Evolutionary conservation across 2,329 filamentous ascomycete species (phyloP).

Genomic region (Cladosporium colombiae): DNA sequence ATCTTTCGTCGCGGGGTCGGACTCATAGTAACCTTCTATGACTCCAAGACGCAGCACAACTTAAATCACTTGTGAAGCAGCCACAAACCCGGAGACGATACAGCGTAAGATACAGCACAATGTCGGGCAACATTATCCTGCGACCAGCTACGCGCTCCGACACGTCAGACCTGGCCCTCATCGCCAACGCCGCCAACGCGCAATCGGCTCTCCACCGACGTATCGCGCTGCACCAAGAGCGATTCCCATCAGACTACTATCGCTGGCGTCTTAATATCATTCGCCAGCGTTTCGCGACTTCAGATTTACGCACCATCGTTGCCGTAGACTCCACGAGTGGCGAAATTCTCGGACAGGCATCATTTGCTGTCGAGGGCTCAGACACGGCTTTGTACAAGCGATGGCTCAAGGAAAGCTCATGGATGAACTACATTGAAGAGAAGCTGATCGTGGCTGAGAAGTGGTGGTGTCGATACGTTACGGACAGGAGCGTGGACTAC

Average conservation of each 20-base stretch:
- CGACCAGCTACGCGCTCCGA: neutral
- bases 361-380: conserved; percentile 1
- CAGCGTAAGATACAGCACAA: neutral
- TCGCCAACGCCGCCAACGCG: conserved; percentile 2
- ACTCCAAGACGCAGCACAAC: neutral
- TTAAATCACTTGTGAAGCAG: neutral
- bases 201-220: neutral
- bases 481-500: conserved; percentile 5
- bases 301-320: conserved; percentile 2
- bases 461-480: neutral
- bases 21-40: neutral
- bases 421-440: neutral
- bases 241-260: neutral
- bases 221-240: neutral
- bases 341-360: neutral
- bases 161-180: neutral
- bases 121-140: neutral
- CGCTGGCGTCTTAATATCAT: conserved; percentile 11
- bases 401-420: neutral
- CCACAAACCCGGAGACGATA: neutral
- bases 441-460: neutral
- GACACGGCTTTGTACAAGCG: neutral
- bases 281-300: conserved; percentile 8
- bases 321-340: neutral
- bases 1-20: neutral